Evolutionary conservation across 768 basidiomycete species (phyloP).

Genomic region (Hericium erinaceus): DNA sequence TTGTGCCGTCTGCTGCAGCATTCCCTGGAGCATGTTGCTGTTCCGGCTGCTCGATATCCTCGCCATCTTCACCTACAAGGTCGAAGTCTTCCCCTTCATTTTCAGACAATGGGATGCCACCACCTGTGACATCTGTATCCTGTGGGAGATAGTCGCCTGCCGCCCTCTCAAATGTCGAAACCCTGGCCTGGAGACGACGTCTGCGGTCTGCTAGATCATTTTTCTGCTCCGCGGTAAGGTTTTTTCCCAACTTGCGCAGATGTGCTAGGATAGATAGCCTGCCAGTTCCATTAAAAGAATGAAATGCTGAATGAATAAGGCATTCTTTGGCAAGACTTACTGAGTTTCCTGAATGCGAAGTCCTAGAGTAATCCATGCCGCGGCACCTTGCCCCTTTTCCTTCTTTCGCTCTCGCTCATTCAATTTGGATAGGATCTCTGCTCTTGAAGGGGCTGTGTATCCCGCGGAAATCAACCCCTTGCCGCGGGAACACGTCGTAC

Average conservation of each 20-base stretch:
- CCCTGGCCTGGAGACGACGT: neutral
- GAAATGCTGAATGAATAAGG: no score
- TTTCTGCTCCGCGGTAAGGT: neutral
- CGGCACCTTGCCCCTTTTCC: neutral
- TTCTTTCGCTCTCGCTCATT: neutral
- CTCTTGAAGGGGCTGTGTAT: neutral
- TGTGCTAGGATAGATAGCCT: neutral
- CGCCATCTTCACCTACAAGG: neutral
- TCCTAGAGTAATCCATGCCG: neutral
- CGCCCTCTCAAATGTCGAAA: neutral
- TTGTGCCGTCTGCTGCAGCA: neutral
- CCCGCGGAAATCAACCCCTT: neutral
- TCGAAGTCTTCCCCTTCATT: neutral
- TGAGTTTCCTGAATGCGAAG: slow-evolving; percentile 2
- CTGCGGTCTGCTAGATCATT: neutral
- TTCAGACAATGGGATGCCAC: neutral
- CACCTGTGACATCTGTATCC: neutral
- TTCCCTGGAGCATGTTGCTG: neutral
- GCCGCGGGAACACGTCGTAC: no score
- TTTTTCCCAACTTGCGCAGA: neutral
- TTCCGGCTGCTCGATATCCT: neutral
- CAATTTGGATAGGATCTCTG: neutral
- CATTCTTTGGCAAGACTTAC: neutral
- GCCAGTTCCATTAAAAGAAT: neutral
- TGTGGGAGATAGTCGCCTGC: neutral